Conservation (phyloP, 129 eudicot genomes). For the Centrapalus pauciflorus region DNA sequence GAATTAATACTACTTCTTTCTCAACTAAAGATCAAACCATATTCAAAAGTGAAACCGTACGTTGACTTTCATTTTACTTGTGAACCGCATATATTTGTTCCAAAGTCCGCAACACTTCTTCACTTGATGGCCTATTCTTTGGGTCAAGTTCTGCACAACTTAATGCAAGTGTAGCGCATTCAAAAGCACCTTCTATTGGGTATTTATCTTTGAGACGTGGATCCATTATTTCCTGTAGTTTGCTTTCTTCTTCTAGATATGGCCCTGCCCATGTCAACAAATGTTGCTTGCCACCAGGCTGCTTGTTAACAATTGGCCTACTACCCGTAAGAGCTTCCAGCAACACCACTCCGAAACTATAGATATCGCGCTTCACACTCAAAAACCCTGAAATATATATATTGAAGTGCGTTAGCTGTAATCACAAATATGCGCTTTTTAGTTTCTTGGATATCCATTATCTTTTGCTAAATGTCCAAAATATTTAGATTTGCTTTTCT, state of each 20-base stretch:
- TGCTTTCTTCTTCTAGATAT: neutral
- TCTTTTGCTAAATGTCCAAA: too few relatives aligned
- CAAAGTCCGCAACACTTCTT: neutral
- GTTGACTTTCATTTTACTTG: too few relatives aligned
- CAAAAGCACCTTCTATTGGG: neutral
- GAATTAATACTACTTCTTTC: too few relatives aligned
- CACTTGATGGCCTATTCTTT: neutral
- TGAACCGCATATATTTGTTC: neutral
- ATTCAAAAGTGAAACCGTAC: too few relatives aligned
- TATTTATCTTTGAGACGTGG: neutral
- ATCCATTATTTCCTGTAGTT: neutral
- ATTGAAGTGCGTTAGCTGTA: neutral
- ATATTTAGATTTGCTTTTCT: too few relatives aligned
- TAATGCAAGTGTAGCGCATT: neutral
- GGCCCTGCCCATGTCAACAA: neutral
- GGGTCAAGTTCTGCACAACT: neutral
- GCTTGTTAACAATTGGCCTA: too few relatives aligned
- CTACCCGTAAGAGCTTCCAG: conserved; percentile 18
- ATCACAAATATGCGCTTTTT: too few relatives aligned
- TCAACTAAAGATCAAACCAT: too few relatives aligned
- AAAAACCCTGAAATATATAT: conserved; percentile 17
- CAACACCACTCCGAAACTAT: conserved; percentile 27
- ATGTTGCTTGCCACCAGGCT: conserved; percentile 9
- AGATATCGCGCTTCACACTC: conserved; percentile 25
- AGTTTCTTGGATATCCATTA: too few relatives aligned